Evolutionary conservation across 2,329 filamentous ascomycete species (phyloP), one percentile per base, ranked within the genome.

Genomic region (Magnaporthiopsis rhizophila): DNA sequence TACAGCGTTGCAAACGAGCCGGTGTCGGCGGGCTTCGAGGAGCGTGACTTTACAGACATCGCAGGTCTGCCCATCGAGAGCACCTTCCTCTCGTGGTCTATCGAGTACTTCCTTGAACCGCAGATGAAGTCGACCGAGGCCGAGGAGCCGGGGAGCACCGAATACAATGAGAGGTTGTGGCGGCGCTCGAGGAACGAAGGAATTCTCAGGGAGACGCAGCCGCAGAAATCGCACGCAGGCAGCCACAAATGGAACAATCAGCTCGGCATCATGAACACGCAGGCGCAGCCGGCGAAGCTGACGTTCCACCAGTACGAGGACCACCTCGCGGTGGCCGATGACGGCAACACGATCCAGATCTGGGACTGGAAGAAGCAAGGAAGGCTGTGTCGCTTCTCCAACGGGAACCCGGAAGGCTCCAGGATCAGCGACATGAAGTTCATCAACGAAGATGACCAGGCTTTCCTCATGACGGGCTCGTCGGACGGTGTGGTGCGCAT

Each of bases 231-330:
- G 64, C 88, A 91, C 69, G 93, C 95, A 0, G 90, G 92, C 15
- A 90, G 83, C 64, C 90, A 91, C 71, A 89, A 88, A 70, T 99
- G 95, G 94, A 93, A 92, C 70, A 89, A 89, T 66, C 88, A 91
- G 58, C 83, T 89, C 61, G 89, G 90, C 24, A 89, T 96, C 67
- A 87, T 97, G 73, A 93, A 94, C 72, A 98, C 97, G 69, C 87
- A 89, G 36, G 90, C 89, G 38, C 95, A 97, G 73, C 94, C 95
- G 0, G 86, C 89, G 67, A 96, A 93, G 78, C 90, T 99, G 88
- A 90, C 91, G 6, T 97, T 98, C 75, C 95, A 99, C 77, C 95
- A 99, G 73, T 99, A 97, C 70, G 95, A 99, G 74, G 91, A 97
- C 71, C 93, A 98, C 73, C 84, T 99, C 26, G 91, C 95, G 1